Evolutionary conservation across 495 filamentous ascomycete genomes (phyloP).

Genomic region (Penicillium taxi): DNA sequence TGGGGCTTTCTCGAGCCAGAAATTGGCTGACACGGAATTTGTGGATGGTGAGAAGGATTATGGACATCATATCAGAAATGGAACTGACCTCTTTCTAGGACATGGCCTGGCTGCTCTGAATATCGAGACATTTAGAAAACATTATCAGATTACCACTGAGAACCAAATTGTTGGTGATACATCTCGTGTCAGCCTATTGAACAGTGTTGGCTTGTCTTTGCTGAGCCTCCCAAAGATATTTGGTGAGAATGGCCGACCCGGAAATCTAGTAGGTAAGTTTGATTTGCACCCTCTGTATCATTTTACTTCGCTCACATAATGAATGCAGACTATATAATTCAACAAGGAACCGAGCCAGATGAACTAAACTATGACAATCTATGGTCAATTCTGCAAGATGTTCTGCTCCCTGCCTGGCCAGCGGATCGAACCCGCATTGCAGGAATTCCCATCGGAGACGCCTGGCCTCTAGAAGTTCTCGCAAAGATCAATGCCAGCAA

Average conservation of each 20-base stretch:
- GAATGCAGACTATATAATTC: constrained; percentile 41
- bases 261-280: constrained; percentile 46
- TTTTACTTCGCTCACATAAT: constrained; percentile 1
- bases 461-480: constrained; percentile 42
- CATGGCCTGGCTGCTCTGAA: constrained; percentile 1
- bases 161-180: constrained; percentile 47
- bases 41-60: constrained; percentile 18
- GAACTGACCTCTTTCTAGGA: background rate
- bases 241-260: constrained; percentile 42
- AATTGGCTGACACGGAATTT: constrained; percentile 9
- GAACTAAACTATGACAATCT: constrained; percentile 30
- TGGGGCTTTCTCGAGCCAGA: constrained; percentile 35
- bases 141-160: constrained; percentile 35
- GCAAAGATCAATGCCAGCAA: constrained; percentile 3
- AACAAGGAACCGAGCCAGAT: constrained; percentile 8
- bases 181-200: constrained; percentile 41
- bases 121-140: constrained; percentile 6
- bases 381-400: constrained; percentile 44
- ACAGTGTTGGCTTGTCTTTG: constrained; percentile 42
- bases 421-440: constrained; percentile 44
- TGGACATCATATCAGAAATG: background rate
- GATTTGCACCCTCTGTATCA: background rate
- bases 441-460: constrained; percentile 48
- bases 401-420: constrained; percentile 48
- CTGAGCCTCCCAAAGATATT: constrained; percentile 42